Percentiles rank a stretch among this genome's conserved stretches.
Conservation (phyloP, 192 early-diverging fungal genomes). For the Gryganskiella cystojenkinii region DNA sequence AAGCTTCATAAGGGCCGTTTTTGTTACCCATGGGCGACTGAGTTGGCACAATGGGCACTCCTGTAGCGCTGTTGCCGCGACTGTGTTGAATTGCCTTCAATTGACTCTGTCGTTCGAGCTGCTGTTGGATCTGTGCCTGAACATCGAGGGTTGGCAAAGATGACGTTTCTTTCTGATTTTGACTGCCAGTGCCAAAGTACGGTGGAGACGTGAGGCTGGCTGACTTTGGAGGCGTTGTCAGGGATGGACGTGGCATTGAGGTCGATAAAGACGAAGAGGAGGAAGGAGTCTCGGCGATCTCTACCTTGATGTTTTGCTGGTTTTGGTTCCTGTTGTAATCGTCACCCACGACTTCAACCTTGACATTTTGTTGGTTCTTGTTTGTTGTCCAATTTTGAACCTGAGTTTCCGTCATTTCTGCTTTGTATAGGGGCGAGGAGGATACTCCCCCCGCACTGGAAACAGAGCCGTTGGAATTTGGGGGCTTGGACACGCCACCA, state of each 20-base stretch:
- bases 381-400: neutral
- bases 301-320: constrained; percentile 40
- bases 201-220: neutral
- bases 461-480: too few relatives aligned
- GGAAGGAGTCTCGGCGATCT: neutral
- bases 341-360: too few relatives aligned
- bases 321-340: constrained; percentile 9
- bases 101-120: constrained; percentile 34
- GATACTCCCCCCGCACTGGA: too few relatives aligned
- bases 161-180: too few relatives aligned
- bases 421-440: neutral
- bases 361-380: too few relatives aligned
- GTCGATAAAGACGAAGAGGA: too few relatives aligned
- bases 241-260: constrained; percentile 1
- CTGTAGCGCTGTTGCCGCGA: constrained; percentile 14
- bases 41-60: too few relatives aligned
- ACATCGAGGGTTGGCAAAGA: constrained; percentile 1
- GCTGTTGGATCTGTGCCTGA: constrained; percentile 26
- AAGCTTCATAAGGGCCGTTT: too few relatives aligned
- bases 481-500: too few relatives aligned
- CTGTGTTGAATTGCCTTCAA: constrained; percentile 29
- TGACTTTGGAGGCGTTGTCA: constrained; percentile 6
- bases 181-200: too few relatives aligned
- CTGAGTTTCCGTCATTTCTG: constrained; percentile 1
- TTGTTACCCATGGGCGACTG: too few relatives aligned